A percentile compares a stretch with the other conserved stretches of the same genome.
Evolutionary conservation across 306 rosid genomes (phyloP).

Genomic region (Lupinus albus): DNA sequence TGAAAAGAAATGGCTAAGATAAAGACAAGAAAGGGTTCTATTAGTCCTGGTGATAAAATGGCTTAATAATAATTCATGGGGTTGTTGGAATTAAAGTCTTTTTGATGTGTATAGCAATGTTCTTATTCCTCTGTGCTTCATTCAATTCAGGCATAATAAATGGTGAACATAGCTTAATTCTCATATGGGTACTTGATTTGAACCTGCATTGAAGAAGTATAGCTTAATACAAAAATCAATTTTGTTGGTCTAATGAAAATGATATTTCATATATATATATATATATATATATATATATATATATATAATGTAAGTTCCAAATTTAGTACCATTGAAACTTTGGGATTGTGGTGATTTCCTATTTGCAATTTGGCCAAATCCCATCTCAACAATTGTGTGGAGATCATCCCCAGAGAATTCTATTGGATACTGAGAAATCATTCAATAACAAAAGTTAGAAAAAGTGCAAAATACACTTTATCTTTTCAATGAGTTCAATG

Average conservation of each 20-base stretch:
- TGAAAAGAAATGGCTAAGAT: conserved; percentile 36
- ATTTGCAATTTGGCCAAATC: conserved; percentile 64
- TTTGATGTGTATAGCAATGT: conserved; percentile 58
- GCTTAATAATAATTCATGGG: conserved; percentile 56
- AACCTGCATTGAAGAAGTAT: conserved; percentile 53
- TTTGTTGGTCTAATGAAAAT: conserved; percentile 35
- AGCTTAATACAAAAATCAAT: conserved; percentile 17
- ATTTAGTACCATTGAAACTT: conserved; percentile 65
- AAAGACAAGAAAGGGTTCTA: conserved; percentile 49
- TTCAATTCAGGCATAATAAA: conserved; percentile 51
- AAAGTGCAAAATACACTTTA: conserved; percentile 11
- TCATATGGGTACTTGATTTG: conserved; percentile 71
- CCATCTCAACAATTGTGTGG: conserved; percentile 85
- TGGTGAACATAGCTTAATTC: conserved; percentile 65
- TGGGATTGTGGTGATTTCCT: conserved; percentile 54
- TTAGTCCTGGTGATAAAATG: conserved; percentile 50
- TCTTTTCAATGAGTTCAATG: background rate
- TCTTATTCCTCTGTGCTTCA: conserved; percentile 49
- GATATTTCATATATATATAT: too few species aligned
- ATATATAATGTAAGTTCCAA: too few species aligned
- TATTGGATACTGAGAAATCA: conserved; percentile 56
- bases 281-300: too few species aligned
- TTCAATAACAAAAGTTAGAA: conserved; percentile 31
- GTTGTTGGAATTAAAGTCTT: conserved; percentile 60
- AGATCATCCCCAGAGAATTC: conserved; percentile 80